Evolutionary conservation across 2,329 filamentous ascomycete species (phyloP).

Genomic region (Niveomyces coronatus): DNA sequence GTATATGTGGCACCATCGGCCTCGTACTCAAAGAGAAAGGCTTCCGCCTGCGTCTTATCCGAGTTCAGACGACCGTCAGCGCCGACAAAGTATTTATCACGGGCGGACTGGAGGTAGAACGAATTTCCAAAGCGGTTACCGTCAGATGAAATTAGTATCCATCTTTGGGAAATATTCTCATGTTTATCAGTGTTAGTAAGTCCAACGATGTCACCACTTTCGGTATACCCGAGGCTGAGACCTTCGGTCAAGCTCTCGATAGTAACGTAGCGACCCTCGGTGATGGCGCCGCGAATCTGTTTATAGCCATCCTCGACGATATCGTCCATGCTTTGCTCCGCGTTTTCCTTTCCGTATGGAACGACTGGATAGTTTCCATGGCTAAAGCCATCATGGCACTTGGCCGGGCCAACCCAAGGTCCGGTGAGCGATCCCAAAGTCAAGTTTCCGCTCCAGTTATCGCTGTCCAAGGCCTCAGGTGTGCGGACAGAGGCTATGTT

Average conservation of each 20-base stretch:
- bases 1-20: slow-evolving; percentile 1
- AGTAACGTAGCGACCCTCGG: slow-evolving; percentile 42
- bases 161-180: slow-evolving; percentile 32
- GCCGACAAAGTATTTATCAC: slow-evolving; percentile 16
- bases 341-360: slow-evolving; percentile 31
- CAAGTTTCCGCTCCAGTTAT: slow-evolving; percentile 24
- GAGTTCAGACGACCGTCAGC: slow-evolving; percentile 10
- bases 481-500: slow-evolving; percentile 27
- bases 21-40: slow-evolving; percentile 9
- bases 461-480: slow-evolving; percentile 20
- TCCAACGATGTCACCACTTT: slow-evolving; percentile 15
- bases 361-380: slow-evolving; percentile 20
- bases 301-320: slow-evolving; percentile 42
- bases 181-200: slow-evolving; percentile 20
- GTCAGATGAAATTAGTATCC: slow-evolving; percentile 33
- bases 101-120: slow-evolving; percentile 17
- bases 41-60: slow-evolving; percentile 4
- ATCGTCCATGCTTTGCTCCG: slow-evolving; percentile 20
- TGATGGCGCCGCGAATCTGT: slow-evolving; percentile 37
- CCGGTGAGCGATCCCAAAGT: slow-evolving; percentile 10
- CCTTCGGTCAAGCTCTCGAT: slow-evolving; percentile 36
- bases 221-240: slow-evolving; percentile 25
- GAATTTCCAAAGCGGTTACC: slow-evolving; percentile 14
- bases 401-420: slow-evolving; percentile 28
- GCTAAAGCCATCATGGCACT: slow-evolving; percentile 22